Conservation (phyloP, 2,329 filamentous ascomycete genomes). For the Zymoseptoria tritici region DNA sequence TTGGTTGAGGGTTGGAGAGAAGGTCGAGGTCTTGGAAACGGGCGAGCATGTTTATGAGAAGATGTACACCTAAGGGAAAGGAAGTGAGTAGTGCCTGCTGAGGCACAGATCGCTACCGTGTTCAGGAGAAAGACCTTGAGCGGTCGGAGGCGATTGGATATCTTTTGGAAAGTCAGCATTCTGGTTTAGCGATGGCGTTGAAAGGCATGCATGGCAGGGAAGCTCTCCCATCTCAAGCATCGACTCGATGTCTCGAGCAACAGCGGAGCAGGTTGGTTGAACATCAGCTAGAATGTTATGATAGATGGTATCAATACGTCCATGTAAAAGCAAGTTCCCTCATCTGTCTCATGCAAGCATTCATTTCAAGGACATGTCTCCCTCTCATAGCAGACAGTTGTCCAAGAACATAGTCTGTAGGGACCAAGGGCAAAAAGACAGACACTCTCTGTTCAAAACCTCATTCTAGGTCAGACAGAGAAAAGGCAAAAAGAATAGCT, state of each 20-base stretch:
- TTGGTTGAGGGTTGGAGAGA: conserved; percentile 25
- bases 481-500: conserved; percentile 17
- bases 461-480: no score
- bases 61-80: conserved; percentile 16
- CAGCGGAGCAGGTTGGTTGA: background rate
- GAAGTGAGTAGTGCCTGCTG: background rate
- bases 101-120: background rate
- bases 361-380: no score
- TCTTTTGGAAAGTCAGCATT: background rate
- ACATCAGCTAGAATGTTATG: no score
- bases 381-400: no score
- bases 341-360: no score
- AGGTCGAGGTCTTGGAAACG: conserved; percentile 25
- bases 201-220: background rate
- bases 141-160: background rate
- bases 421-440: no score
- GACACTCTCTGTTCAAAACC: no score
- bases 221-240: no score
- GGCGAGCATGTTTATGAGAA: conserved; percentile 27
- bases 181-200: background rate
- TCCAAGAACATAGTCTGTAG: no score
- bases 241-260: background rate
- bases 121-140: background rate
- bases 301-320: no score
- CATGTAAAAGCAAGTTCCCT: no score